Base-by-base conservation (phyloP, 495 filamentous ascomycete species). In the Massariosphaeria phaeospora region DNA sequence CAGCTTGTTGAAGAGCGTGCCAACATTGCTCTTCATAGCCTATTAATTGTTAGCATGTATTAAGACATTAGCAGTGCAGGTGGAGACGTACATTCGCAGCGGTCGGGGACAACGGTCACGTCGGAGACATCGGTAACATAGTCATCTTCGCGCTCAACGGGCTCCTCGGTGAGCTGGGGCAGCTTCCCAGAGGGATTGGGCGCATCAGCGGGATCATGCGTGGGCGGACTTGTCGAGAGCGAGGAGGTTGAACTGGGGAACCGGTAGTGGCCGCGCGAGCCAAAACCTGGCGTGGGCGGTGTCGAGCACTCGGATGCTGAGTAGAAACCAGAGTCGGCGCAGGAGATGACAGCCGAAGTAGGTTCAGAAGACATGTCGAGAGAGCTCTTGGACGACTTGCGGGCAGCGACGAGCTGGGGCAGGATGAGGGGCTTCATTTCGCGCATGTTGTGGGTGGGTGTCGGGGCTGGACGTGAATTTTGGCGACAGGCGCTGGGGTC, bases 171-270 rank as follows among this genome's bases (percentile, higher is more conserved):
- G 17, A 68, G 57, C 44, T 61, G 57, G 15, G 63, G 63, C 3
- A 66, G 55, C 50, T 66, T 66, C 24, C 49, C 57, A 30, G 61
- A 57, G 24, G 52, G 43, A 46, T 52, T 59, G 29, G 49, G 46
- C 6, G 15, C 25, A 10, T 67, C 64, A 18, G 59, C 21, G 26
- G 55, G 50, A 40, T 78, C 79, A 23, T 74, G 71, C 52, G 75
- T 62, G 11, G 72, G 70, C 15, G 74, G 68, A 21, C 76, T 75
- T 3, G 79, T 80, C 29, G 79, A 75, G 13, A 84, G 65, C 12
- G 82, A 84, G 1, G 82, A 84, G 44, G 69, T 77, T 5, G 82
- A 83, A 67, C 82, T 85, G 1, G 82, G 76, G 57, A 72, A 82
- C 62, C 81, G 72, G 30, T 75, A 63, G 61, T 83, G 78, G 23